A percentile compares a stretch with the other conserved stretches of the same genome.
Evolutionary conservation across 2,329 filamentous ascomycete genomes (phyloP).

Genomic region (Botrytis fragariae): DNA sequence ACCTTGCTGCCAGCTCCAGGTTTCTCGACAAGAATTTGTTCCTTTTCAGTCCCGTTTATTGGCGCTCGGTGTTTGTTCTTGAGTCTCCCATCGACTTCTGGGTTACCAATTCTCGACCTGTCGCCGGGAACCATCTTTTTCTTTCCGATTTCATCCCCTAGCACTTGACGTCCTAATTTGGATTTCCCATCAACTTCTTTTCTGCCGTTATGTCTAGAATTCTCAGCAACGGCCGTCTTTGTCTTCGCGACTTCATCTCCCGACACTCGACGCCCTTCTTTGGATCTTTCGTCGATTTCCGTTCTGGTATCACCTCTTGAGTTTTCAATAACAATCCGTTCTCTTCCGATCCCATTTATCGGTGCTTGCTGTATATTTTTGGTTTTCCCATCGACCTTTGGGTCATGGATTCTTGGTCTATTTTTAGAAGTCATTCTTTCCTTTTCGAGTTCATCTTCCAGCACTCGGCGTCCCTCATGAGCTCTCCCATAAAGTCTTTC

Average conservation of each 20-base stretch:
- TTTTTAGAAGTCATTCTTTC: neutral
- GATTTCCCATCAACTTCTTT: neutral
- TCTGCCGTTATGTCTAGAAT: neutral
- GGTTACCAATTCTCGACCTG: neutral
- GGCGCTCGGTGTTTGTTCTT: neutral
- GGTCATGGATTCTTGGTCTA: neutral
- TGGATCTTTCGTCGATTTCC: neutral
- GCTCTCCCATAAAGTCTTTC: neutral
- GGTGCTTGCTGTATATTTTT: neutral
- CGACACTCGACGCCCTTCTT: neutral
- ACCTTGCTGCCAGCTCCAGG: neutral
- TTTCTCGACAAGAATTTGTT: too few relatives aligned
- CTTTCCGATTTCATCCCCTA: neutral
- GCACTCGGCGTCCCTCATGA: neutral
- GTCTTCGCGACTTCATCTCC: neutral
- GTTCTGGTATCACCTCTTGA: neutral
- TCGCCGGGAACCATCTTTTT: neutral
- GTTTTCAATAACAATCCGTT: neutral
- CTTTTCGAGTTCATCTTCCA: neutral
- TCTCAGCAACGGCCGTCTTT: neutral
- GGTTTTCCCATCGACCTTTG: neutral
- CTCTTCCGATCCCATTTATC: neutral
- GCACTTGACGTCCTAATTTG: neutral
- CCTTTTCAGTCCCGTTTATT: neutral
- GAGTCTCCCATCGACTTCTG: neutral